phyloP scores from a whole-genome alignment of 805 yeast genomes.

The Lachancea lanzarotensis region DNA sequence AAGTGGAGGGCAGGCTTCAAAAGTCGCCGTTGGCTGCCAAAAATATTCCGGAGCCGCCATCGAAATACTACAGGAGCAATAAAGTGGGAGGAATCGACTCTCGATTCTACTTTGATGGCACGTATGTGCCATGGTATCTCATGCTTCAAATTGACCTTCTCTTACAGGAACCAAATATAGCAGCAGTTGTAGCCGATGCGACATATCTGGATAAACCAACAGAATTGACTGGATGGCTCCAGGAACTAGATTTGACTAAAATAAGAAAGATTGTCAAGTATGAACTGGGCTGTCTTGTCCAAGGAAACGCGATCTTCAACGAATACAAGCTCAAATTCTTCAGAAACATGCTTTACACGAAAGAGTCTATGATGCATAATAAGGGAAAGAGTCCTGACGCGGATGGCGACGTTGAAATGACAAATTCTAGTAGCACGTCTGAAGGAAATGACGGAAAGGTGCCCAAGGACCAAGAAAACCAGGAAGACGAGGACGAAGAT shows the following conservation, averaged over 20 bases:
- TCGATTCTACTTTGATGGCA: constrained; percentile 65
- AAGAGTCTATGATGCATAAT: constrained; percentile 31
- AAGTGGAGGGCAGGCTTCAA: constrained; percentile 27
- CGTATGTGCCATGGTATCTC: constrained; percentile 57
- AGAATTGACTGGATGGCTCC: constrained; percentile 65
- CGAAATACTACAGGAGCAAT: constrained; percentile 30
- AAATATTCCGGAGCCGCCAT: constrained; percentile 29
- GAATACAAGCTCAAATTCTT: constrained; percentile 33
- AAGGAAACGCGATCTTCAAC: constrained; percentile 43
- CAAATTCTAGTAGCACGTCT: constrained; percentile 4
- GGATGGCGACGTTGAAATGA: constrained; percentile 26
- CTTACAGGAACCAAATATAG: constrained; percentile 54
- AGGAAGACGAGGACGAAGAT: constrained; percentile 22
- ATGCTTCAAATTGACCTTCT: constrained; percentile 78
- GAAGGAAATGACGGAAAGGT: constrained; percentile 5
- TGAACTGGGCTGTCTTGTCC: constrained; percentile 56
- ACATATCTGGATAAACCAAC: constrained; percentile 45
- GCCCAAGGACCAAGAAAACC: constrained; percentile 3
- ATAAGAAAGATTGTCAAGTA: constrained; percentile 66
- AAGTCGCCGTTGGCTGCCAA: constrained; percentile 24
- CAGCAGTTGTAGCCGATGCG: constrained; percentile 37
- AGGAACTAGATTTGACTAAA: constrained; percentile 51
- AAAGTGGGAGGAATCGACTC: constrained; percentile 35
- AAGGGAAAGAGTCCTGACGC: constrained; percentile 23
- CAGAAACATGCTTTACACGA: constrained; percentile 40